These are phyloP conservation scores for Nakazawaea populi DNA, from an alignment of 805 yeast genomes.

Conservation along the genomic window DNA sequence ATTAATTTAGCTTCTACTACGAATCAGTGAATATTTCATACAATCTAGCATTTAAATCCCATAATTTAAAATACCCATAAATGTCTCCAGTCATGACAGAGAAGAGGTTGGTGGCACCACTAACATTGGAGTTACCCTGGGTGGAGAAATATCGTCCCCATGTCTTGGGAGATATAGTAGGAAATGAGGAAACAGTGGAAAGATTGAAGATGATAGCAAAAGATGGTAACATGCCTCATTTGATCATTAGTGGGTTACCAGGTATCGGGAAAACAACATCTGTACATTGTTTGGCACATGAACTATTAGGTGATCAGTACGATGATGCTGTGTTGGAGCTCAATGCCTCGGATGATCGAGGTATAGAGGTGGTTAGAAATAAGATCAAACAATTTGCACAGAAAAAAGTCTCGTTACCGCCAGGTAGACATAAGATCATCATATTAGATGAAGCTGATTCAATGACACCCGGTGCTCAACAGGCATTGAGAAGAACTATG, in stretches of 20 bases:
- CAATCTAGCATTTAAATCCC: too few relatives aligned
- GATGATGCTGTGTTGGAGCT: slow-evolving; percentile 84
- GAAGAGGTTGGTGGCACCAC: slow-evolving; percentile 8
- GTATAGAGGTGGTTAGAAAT: slow-evolving; percentile 93
- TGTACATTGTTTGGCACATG: slow-evolving; percentile 82
- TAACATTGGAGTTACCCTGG: slow-evolving; percentile 29
- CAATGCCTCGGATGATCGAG: slow-evolving; percentile 96
- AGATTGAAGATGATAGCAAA: slow-evolving; percentile 76
- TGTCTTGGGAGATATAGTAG: slow-evolving; percentile 77
- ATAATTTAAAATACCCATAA: too few relatives aligned
- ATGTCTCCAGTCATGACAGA: not conserved
- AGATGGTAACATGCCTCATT: slow-evolving; percentile 96
- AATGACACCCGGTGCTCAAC: slow-evolving; percentile 97
- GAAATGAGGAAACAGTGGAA: slow-evolving; percentile 85
- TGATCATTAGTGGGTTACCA: slow-evolving; percentile 93
- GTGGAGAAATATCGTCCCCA: slow-evolving; percentile 96
- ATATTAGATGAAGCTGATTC: slow-evolving; percentile 95
- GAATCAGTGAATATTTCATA: too few relatives aligned
- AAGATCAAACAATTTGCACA: slow-evolving; percentile 95
- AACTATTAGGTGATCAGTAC: slow-evolving; percentile 67
- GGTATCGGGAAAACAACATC: slow-evolving; percentile 98
- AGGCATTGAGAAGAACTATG: slow-evolving; percentile 91
- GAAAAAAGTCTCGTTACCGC: slow-evolving; percentile 80
- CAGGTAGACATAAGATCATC: slow-evolving; percentile 87
- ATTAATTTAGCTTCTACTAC: too few relatives aligned